These are phyloP conservation scores for Annulohypoxylon moriforme DNA, from an alignment of 495 filamentous ascomycete species.

Conservation along the genomic window DNA sequence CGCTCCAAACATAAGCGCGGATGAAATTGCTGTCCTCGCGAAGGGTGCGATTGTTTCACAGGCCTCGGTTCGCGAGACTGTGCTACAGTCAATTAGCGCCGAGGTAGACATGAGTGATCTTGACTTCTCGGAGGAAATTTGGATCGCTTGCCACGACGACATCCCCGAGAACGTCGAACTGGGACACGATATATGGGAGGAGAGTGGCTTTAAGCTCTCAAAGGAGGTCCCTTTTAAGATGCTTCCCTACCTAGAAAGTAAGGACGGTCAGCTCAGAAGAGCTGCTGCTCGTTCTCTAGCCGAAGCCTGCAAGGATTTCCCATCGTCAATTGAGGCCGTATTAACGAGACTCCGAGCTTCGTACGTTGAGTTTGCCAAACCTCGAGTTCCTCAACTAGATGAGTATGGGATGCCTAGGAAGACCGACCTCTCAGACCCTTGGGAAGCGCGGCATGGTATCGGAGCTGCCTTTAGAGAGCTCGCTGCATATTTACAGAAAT, in stretches of 20 bases:
- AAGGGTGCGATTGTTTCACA: conserved; percentile 81
- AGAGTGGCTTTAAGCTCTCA: conserved; percentile 79
- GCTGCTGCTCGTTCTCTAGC: conserved; percentile 87
- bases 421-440: conserved; percentile 83
- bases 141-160: conserved; percentile 92
- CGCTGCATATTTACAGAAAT: conserved; percentile 71
- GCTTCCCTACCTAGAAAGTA: conserved; percentile 80
- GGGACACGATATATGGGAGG: conserved; percentile 91
- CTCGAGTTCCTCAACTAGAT: conserved; percentile 82
- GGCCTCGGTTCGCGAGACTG: conserved; percentile 80
- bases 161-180: conserved; percentile 87
- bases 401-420: conserved; percentile 94
- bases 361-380: conserved; percentile 83
- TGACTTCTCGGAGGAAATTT: conserved; percentile 88
- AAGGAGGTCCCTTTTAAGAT: conserved; percentile 71
- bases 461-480: conserved; percentile 87
- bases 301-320: conserved; percentile 71
- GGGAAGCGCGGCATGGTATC: conserved; percentile 89
- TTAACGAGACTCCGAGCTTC: conserved; percentile 71
- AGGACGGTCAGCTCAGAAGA: conserved; percentile 81
- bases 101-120: conserved; percentile 91
- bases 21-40: conserved; percentile 77
- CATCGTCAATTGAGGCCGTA: conserved; percentile 57
- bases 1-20: conserved; percentile 74
- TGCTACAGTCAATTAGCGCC: conserved; percentile 88